phyloP scores from a whole-genome alignment of 345 rosid species.

The Eucalyptus cloeziana region DNA sequence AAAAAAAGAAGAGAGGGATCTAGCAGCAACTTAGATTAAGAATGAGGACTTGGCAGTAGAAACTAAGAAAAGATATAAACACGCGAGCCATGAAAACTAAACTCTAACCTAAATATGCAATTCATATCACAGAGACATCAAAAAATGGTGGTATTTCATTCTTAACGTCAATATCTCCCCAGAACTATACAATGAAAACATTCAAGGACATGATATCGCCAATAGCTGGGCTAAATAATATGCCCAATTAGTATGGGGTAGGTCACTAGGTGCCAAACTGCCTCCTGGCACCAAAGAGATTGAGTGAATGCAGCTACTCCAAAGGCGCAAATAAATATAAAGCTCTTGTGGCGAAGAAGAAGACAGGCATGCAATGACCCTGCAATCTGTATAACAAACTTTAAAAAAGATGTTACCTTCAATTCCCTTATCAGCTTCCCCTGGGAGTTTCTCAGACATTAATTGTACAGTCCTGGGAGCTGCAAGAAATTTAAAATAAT shows the following conservation, averaged over 20 bases:
- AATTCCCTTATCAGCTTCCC: conserved; percentile 94
- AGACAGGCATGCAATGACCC: background rate
- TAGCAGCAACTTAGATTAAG: background rate
- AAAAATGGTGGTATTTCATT: background rate
- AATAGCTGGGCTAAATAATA: too few relatives aligned
- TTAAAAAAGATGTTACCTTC: conserved; percentile 32
- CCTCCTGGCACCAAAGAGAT: background rate
- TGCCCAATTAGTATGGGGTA: background rate
- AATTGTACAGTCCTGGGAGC: conserved; percentile 91
- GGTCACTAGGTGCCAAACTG: background rate
- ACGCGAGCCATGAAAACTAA: background rate
- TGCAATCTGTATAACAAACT: background rate
- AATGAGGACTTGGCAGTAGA: background rate
- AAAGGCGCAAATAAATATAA: background rate
- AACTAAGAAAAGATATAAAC: background rate
- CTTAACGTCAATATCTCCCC: background rate
- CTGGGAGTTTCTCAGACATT: conserved; percentile 97
- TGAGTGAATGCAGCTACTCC: background rate
- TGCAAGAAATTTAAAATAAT: conserved; percentile 3
- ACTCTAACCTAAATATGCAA: background rate
- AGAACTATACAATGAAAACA: background rate
- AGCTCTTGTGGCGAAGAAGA: background rate
- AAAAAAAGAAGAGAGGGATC: background rate
- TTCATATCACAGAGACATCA: background rate
- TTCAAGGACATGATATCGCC: background rate